These are phyloP conservation scores for Starmerella ratchasimensis DNA, from an alignment of 805 yeast species.

Conservation along the genomic window DNA sequence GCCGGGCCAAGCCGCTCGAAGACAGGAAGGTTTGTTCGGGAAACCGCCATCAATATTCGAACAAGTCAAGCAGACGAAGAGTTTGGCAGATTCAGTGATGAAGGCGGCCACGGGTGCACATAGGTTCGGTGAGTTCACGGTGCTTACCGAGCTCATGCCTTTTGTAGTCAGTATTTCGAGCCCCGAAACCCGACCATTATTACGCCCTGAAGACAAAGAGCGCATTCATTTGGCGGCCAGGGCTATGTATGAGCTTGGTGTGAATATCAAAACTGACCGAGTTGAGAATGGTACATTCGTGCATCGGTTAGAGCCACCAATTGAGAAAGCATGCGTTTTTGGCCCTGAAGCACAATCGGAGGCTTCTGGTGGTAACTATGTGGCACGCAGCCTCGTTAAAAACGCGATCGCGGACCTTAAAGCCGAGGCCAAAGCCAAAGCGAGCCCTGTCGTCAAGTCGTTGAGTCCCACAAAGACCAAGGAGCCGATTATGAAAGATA, in stretches of 20 bases:
- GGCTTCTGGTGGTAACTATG: constrained; percentile 6
- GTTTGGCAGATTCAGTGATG: constrained; percentile 23
- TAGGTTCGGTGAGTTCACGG: constrained; percentile 9
- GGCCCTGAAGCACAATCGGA: constrained; percentile 4
- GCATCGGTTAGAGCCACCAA: constrained; percentile 26
- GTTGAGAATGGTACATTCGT: constrained; percentile 23
- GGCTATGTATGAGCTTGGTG: constrained; percentile 19
- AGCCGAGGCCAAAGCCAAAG: background rate
- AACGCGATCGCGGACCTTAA: constrained; percentile 6
- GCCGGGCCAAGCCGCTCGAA: constrained; percentile 20
- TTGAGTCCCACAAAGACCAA: background rate
- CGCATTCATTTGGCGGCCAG: constrained; percentile 16
- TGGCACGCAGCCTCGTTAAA: constrained; percentile 9
- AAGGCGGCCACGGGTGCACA: constrained; percentile 16
- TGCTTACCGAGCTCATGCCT: constrained; percentile 25
- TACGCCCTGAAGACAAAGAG: constrained; percentile 13
- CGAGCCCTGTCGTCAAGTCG: background rate
- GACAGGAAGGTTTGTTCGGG: constrained; percentile 6
- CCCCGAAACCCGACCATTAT: constrained; percentile 17
- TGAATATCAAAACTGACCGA: constrained; percentile 19
- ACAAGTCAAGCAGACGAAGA: constrained; percentile 20
- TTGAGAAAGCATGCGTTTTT: constrained; percentile 21
- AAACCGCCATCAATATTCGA: constrained; percentile 22
- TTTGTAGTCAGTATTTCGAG: constrained; percentile 20
- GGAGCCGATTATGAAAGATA: background rate